These are phyloP conservation scores for Ustilago vetiveriae DNA, from an alignment of 1,284 basidiomycete genomes.

Conservation along the genomic window DNA sequence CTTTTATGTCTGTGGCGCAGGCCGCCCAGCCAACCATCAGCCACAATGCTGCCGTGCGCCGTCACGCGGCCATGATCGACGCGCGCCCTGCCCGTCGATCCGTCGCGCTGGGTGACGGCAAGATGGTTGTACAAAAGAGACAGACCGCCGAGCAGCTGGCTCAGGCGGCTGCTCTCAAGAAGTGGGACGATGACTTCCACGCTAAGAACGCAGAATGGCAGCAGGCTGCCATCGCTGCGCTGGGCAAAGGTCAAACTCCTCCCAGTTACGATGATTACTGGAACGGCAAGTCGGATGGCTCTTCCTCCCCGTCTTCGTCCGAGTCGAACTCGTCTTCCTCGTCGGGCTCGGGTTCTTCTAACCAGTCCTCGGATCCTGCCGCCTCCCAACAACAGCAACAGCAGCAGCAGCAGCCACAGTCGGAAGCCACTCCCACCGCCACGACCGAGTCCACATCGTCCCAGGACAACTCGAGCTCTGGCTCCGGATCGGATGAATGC, in stretches of 20 bases:
- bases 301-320: conserved; percentile 61
- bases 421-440: neutral
- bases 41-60: conserved; percentile 40
- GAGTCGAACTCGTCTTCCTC: conserved; percentile 63
- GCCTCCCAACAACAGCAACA: conserved; percentile 7
- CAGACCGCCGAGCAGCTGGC: conserved; percentile 42
- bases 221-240: conserved; percentile 47
- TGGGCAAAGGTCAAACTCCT: conserved; percentile 48
- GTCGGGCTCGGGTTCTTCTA: conserved; percentile 62
- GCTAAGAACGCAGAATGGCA: conserved; percentile 56
- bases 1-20: conserved; percentile 31
- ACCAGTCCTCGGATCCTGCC: conserved; percentile 13
- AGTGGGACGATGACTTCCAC: conserved; percentile 45
- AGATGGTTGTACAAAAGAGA: conserved; percentile 33
- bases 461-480: conserved; percentile 13
- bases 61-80: conserved; percentile 25
- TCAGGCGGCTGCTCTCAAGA: conserved; percentile 36
- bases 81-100: conserved; percentile 31
- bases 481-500: conserved; percentile 20
- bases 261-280: conserved; percentile 46
- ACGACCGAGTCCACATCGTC: conserved; percentile 1
- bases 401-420: conserved; percentile 5
- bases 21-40: conserved; percentile 37
- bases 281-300: conserved; percentile 27
- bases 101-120: conserved; percentile 18